Evolutionary conservation across 108 stramenopile species (phyloP).

Genomic region (Fragilaria crotonensis): DNA sequence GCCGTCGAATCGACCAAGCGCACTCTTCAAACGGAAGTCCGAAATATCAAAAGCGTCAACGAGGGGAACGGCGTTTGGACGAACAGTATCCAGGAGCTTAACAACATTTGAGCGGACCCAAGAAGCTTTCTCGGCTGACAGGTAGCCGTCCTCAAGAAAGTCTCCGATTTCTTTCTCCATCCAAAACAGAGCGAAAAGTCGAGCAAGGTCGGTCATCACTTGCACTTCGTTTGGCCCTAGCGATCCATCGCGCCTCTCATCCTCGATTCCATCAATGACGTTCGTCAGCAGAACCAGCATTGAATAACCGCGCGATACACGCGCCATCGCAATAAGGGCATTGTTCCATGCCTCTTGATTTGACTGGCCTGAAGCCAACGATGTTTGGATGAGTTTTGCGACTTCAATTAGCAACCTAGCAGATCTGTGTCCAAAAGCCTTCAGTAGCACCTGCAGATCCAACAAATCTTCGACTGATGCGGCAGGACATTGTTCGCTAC

Average conservation of each 20-base stretch:
- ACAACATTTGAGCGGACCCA: conserved; percentile 42
- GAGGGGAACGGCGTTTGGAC: conserved; percentile 81
- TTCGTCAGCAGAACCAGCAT: conserved; percentile 64
- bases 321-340: conserved; percentile 64
- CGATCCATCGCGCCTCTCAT: conserved; percentile 30
- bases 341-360: conserved; percentile 79
- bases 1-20: conserved; percentile 83
- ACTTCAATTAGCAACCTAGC: conserved; percentile 61
- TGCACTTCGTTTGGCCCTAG: conserved; percentile 38
- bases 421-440: conserved; percentile 66
- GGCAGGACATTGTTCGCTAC: conserved; percentile 16
- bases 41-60: conserved; percentile 86
- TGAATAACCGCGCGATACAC: conserved; percentile 70
- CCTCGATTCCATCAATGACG: conserved; percentile 51
- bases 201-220: conserved; percentile 56
- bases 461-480: conserved; percentile 24
- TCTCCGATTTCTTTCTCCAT: conserved; percentile 83
- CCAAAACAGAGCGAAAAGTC: conserved; percentile 78
- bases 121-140: conserved; percentile 34
- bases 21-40: conserved; percentile 84
- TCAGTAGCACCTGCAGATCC: conserved; percentile 31
- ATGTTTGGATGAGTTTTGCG: conserved; percentile 48
- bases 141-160: conserved; percentile 70
- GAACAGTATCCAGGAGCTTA: conserved; percentile 51
- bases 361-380: conserved; percentile 24